Conservation (phyloP, 192 early-diverging fungal genomes). For the Lobulomyces angularis region DNA sequence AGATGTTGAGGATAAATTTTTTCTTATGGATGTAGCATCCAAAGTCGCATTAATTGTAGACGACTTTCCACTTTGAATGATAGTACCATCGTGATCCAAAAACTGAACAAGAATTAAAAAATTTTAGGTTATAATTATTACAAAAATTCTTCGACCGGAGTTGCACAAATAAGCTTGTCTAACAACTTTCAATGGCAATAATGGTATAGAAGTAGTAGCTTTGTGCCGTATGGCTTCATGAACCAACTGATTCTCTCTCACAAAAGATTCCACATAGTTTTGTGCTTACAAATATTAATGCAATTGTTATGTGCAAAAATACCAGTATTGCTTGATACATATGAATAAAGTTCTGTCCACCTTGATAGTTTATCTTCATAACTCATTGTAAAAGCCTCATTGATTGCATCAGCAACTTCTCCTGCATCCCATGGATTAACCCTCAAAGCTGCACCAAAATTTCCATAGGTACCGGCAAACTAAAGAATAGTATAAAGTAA, state of each 20-base stretch:
- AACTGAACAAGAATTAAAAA: constrained; percentile 12
- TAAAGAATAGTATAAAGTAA: constrained; percentile 6
- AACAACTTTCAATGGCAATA: constrained; percentile 14
- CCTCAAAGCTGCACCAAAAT: constrained; percentile 37
- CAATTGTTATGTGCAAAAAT: too few relatives aligned
- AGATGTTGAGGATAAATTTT: too few relatives aligned
- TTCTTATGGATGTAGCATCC: too few relatives aligned
- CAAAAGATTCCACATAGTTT: constrained; percentile 29
- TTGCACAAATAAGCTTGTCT: constrained; percentile 14
- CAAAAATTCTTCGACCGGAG: constrained; percentile 21
- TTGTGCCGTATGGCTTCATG: constrained; percentile 21
- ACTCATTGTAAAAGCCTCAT: constrained; percentile 26
- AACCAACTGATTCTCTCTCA: constrained; percentile 16
- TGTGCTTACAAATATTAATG: constrained; percentile 14
- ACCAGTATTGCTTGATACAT: constrained; percentile 26
- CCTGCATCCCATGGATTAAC: constrained; percentile 44
- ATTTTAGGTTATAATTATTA: constrained; percentile 8
- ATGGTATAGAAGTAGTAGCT: constrained; percentile 25
- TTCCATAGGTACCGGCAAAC: constrained; percentile 46
- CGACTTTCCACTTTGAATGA: not conserved
- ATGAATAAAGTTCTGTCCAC: constrained; percentile 31
- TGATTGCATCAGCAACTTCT: constrained; percentile 29
- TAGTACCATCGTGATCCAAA: constrained; percentile 34
- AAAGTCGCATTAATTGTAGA: too few relatives aligned
- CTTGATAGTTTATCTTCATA: constrained; percentile 30